Percentiles rank a stretch among this genome's conserved stretches.
phyloP scores from a whole-genome alignment of 768 basidiomycete species.

The Lactarius hatsudake region DNA sequence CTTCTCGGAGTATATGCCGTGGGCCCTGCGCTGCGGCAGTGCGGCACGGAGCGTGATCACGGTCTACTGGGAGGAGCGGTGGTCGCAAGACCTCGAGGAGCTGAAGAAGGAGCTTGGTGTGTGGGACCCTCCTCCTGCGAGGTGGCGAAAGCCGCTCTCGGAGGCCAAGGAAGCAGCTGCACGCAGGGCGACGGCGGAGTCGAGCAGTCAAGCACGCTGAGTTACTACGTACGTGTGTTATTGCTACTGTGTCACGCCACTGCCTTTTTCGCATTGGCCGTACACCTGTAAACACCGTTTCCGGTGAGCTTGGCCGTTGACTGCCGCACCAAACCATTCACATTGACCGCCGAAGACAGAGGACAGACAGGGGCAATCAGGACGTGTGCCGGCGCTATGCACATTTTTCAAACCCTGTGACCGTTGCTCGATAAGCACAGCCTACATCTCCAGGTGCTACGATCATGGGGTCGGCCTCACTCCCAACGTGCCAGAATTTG shows the following conservation, averaged over 20 bases:
- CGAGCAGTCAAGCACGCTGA: conserved; percentile 13
- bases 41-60: conserved; percentile 74
- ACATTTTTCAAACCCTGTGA: background rate
- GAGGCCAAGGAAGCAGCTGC: conserved; percentile 56
- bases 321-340: conserved; percentile 8
- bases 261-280: conserved; percentile 10
- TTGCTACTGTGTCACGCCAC: conserved; percentile 11
- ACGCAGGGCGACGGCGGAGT: conserved; percentile 10
- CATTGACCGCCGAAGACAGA: conserved; percentile 1
- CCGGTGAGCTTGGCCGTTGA: conserved; percentile 18
- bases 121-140: conserved; percentile 74
- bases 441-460: background rate
- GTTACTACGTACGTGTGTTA: conserved; percentile 18
- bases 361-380: background rate
- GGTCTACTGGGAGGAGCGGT: conserved; percentile 95
- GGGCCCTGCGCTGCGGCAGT: conserved; percentile 86
- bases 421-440: conserved; percentile 7
- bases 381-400: background rate
- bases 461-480: background rate
- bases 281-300: conserved; percentile 1
- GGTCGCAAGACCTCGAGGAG: conserved; percentile 79
- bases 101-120: conserved; percentile 85
- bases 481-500: background rate
- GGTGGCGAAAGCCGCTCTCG: conserved; percentile 62
- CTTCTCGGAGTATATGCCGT: conserved; percentile 83